These are phyloP conservation scores for Stephania japonica DNA, from an alignment of 164 flowering plant species.

Conservation along the genomic window DNA sequence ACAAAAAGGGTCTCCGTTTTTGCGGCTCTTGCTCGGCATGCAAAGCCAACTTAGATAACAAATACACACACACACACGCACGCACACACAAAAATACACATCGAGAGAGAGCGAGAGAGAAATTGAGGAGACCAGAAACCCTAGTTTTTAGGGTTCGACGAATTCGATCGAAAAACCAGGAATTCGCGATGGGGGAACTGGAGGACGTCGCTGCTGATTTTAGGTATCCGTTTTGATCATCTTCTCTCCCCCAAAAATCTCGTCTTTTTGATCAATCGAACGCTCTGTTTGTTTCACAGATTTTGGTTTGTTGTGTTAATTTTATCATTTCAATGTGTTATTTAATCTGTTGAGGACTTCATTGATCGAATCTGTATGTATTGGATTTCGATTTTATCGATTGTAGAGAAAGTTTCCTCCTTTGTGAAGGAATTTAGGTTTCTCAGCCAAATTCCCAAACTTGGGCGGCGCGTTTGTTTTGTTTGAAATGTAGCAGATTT, in stretches of 20 bases:
- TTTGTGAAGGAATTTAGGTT: not conserved
- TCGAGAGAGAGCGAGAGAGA: not conserved
- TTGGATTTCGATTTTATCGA: not conserved
- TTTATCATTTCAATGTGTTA: not conserved
- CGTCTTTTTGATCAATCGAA: not conserved
- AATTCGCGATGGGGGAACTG: slow-evolving; percentile 21
- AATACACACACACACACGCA: no score
- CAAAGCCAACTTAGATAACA: no score
- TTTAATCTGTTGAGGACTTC: not conserved
- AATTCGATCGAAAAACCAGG: not conserved
- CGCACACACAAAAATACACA: no score
- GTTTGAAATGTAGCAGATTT: not conserved
- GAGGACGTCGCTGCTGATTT: slow-evolving; percentile 36
- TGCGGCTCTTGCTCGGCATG: no score
- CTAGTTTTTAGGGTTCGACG: not conserved
- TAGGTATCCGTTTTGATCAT: slow-evolving; percentile 17
- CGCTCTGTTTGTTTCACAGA: not conserved
- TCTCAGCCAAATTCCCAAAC: not conserved
- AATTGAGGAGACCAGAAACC: not conserved
- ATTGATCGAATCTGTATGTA: not conserved
- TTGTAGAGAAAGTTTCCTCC: not conserved
- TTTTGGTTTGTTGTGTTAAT: not conserved
- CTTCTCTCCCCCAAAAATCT: not conserved
- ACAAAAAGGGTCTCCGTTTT: no score
- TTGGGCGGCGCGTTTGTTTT: not conserved